Conservation (phyloP, 805 yeast genomes). For the Ogataea siamensis region DNA sequence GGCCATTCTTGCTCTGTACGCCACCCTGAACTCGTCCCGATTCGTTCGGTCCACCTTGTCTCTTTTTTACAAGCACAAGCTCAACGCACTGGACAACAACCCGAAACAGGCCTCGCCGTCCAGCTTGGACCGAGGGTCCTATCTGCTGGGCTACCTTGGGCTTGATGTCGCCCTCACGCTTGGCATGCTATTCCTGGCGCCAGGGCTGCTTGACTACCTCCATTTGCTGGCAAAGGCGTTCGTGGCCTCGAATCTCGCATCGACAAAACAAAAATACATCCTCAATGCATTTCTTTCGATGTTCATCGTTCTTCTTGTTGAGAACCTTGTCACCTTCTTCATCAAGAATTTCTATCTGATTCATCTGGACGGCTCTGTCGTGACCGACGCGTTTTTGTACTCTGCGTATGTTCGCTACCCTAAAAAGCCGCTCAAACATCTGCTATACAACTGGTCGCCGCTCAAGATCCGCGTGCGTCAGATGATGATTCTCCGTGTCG, state of each 20-base stretch:
- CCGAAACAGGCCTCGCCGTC: background rate
- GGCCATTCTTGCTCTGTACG: slow-evolving; percentile 20
- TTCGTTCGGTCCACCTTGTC: slow-evolving; percentile 30
- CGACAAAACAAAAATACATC: slow-evolving; percentile 28
- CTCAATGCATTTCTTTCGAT: slow-evolving; percentile 31
- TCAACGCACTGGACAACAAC: slow-evolving; percentile 21
- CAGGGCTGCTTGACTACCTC: slow-evolving; percentile 28
- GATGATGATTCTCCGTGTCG: slow-evolving; percentile 23
- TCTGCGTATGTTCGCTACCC: slow-evolving; percentile 20
- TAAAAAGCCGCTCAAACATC: slow-evolving; percentile 22
- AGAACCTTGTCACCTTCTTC: slow-evolving; percentile 5
- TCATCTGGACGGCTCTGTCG: slow-evolving; percentile 8
- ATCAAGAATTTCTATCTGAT: slow-evolving; percentile 13
- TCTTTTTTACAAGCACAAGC: slow-evolving; percentile 26
- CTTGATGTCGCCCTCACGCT: slow-evolving; percentile 22
- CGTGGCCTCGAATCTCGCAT: slow-evolving; percentile 35
- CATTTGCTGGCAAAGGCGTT: slow-evolving; percentile 34
- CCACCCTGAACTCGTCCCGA: slow-evolving; percentile 27
- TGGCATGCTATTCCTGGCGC: slow-evolving; percentile 20
- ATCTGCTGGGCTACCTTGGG: slow-evolving; percentile 16
- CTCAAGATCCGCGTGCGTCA: slow-evolving; percentile 18
- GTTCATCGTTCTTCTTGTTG: slow-evolving; percentile 21
- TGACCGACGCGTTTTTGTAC: slow-evolving; percentile 14
- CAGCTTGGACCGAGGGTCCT: slow-evolving; percentile 1
- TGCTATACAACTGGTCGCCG: slow-evolving; percentile 24